Evolutionary conservation across 441 rosid genomes (phyloP).

Genomic region (Dalechampia spathulata): DNA sequence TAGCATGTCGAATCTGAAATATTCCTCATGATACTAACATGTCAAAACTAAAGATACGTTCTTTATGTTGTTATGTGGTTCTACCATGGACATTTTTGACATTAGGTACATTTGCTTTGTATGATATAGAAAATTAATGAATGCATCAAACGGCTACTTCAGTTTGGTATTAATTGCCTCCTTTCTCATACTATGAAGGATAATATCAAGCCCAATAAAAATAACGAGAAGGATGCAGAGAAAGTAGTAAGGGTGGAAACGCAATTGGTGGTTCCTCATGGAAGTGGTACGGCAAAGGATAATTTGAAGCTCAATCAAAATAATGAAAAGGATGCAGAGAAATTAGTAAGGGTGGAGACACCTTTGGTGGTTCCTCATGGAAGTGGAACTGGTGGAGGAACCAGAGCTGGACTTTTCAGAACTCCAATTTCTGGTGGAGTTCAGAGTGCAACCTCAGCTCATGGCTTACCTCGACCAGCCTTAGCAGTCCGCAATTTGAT

Average conservation of each 20-base stretch:
- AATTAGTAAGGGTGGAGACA: conserved; percentile 41
- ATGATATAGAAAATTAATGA: conserved; percentile 18
- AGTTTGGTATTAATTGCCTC: conserved; percentile 29
- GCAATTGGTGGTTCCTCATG: conserved; percentile 35
- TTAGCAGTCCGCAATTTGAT: conserved; percentile 93
- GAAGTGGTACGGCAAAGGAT: conserved; percentile 47
- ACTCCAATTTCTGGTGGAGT: conserved; percentile 99
- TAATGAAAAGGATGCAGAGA: conserved; percentile 31
- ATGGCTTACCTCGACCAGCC: conserved; percentile 88
- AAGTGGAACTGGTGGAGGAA: conserved; percentile 55
- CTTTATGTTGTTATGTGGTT: neutral
- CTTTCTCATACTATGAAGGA: conserved; percentile 38
- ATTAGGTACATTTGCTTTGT: conserved; percentile 10
- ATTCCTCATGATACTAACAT: neutral
- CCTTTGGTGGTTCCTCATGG: conserved; percentile 40
- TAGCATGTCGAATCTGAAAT: neutral
- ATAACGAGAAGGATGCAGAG: conserved; percentile 30
- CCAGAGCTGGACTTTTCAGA: conserved; percentile 86
- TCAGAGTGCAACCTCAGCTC: conserved; percentile 97
- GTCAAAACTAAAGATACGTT: neutral
- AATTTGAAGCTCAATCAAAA: conserved; percentile 24
- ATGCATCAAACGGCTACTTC: conserved; percentile 24
- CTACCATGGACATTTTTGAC: conserved; percentile 9
- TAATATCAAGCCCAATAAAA: conserved; percentile 25
- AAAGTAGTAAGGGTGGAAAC: conserved; percentile 42